phyloP scores from a whole-genome alignment of 78 protist species.

The Dictyostelium capitatum region DNA sequence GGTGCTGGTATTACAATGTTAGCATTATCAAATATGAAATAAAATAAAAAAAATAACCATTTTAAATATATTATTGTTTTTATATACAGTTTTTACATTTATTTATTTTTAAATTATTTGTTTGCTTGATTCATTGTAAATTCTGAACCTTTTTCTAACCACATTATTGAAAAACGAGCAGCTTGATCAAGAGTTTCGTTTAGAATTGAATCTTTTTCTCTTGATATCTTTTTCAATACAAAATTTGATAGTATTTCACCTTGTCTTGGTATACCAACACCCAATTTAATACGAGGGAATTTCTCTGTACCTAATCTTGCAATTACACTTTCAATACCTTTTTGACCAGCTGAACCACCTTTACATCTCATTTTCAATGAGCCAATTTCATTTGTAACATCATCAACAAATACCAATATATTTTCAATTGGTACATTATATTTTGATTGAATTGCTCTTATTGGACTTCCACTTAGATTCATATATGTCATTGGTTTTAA shows the following conservation, averaged over 20 bases:
- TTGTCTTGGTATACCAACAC: constrained; percentile 48
- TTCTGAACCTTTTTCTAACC: constrained; percentile 49
- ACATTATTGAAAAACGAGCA: constrained; percentile 23
- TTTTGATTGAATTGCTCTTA: neutral
- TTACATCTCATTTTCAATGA: constrained; percentile 12
- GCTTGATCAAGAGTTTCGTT: constrained; percentile 7
- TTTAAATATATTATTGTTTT: neutral
- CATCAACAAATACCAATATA: constrained; percentile 54
- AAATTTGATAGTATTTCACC: constrained; percentile 15
- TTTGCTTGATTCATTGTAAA: constrained; percentile 36
- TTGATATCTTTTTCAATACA: constrained; percentile 23
- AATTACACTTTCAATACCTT: constrained; percentile 73
- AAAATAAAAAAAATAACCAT: neutral
- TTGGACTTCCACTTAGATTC: constrained; percentile 54
- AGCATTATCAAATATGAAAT: constrained; percentile 20
- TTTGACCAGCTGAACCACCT: constrained; percentile 76
- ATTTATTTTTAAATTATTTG: neutral
- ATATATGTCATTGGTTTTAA: constrained; percentile 57
- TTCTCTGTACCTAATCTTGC: constrained; percentile 34
- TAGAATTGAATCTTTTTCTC: neutral
- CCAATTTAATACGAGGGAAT: constrained; percentile 15
- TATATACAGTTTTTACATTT: neutral
- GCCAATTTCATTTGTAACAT: constrained; percentile 24
- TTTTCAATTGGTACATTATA: constrained; percentile 57
- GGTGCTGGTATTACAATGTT: constrained; percentile 76